phyloP scores from a whole-genome alignment of 768 basidiomycete species.

The Amanita polypyramis region DNA sequence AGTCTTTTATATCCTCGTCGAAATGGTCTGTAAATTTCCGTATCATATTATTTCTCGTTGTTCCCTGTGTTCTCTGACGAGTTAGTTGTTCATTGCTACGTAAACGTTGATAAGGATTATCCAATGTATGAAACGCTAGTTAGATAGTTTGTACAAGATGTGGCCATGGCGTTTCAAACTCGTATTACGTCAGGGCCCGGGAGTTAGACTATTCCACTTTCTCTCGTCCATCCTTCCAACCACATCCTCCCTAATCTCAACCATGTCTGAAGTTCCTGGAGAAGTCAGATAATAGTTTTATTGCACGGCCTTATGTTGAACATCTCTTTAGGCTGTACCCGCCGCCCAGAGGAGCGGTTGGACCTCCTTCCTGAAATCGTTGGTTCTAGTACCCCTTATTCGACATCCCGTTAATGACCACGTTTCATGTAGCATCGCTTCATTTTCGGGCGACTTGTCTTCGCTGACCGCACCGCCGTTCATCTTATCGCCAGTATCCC shows the following conservation, averaged over 20 bases:
- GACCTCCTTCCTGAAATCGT: constrained; percentile 90
- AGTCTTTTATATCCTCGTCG: constrained; percentile 2
- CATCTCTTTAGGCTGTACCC: constrained; percentile 52
- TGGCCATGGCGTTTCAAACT: not conserved
- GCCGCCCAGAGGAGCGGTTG: constrained; percentile 78
- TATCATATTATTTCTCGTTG: constrained; percentile 5
- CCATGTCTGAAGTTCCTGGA: constrained; percentile 4
- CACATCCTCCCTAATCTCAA: not conserved
- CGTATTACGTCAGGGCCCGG: too few relatives aligned
- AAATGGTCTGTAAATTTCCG: constrained; percentile 1
- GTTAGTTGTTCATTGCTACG: not conserved
- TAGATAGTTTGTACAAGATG: not conserved
- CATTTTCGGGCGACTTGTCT: constrained; percentile 82
- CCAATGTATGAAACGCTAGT: not conserved
- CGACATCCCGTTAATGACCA: constrained; percentile 7
- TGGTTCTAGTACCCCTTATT: constrained; percentile 17
- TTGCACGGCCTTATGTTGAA: not conserved
- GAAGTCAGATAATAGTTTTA: not conserved
- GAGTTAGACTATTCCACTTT: not conserved
- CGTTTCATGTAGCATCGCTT: constrained; percentile 49
- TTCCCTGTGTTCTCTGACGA: not conserved
- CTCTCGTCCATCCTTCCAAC: not conserved
- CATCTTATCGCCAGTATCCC: constrained; percentile 83
- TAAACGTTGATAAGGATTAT: not conserved
- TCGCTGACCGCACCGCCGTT: constrained; percentile 81